Evolutionary conservation across 805 yeast species (phyloP).

Genomic region (Priceomyces melissophilus): DNA sequence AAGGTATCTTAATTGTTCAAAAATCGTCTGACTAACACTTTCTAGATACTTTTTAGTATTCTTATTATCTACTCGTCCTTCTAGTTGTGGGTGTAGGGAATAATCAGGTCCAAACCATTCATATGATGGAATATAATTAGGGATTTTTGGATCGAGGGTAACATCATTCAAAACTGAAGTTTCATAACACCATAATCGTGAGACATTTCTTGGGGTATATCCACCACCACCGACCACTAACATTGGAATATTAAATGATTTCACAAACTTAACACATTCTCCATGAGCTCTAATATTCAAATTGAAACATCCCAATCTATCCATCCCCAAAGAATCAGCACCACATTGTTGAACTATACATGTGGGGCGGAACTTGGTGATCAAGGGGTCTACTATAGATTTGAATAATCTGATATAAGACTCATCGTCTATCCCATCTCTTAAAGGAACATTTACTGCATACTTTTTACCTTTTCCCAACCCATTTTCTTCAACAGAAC

Average conservation of each 20-base stretch:
- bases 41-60: slow-evolving; percentile 82
- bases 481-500: slow-evolving; percentile 85
- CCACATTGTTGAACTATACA: slow-evolving; percentile 96
- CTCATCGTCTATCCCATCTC: slow-evolving; percentile 95
- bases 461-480: slow-evolving; percentile 85
- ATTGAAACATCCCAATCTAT: slow-evolving; percentile 91
- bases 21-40: slow-evolving; percentile 64
- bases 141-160: slow-evolving; percentile 45
- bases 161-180: slow-evolving; percentile 75
- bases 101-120: slow-evolving; percentile 89
- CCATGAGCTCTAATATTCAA: slow-evolving; percentile 91
- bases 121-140: slow-evolving; percentile 70
- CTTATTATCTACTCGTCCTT: slow-evolving; percentile 70
- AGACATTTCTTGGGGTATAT: slow-evolving; percentile 92
- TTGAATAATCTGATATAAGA: slow-evolving; percentile 73
- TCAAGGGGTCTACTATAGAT: slow-evolving; percentile 85
- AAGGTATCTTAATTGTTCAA: slow-evolving; percentile 77
- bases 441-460: slow-evolving; percentile 85
- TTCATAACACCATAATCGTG: slow-evolving; percentile 94
- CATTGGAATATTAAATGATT: slow-evolving; percentile 86
- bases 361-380: slow-evolving; percentile 88
- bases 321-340: slow-evolving; percentile 92
- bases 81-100: slow-evolving; percentile 72
- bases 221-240: slow-evolving; percentile 97
- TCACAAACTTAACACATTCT: slow-evolving; percentile 86